Percentiles rank a stretch among this genome's conserved stretches.
phyloP scores from a whole-genome alignment of 768 basidiomycete species.

The Russula sp. region DNA sequence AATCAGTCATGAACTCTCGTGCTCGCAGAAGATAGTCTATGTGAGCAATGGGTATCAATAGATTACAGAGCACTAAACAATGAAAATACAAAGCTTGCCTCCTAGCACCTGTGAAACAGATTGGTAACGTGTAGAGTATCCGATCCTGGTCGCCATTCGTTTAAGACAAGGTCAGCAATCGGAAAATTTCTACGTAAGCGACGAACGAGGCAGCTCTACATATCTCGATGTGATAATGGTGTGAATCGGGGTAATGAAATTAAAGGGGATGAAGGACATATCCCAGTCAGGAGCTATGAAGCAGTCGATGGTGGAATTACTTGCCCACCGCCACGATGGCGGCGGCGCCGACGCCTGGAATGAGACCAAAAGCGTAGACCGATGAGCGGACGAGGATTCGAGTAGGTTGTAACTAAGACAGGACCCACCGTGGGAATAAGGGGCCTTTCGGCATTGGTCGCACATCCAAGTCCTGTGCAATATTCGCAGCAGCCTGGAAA shows the following conservation, averaged over 20 bases:
- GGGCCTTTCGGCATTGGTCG: slow-evolving; percentile 90
- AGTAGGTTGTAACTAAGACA: too few relatives aligned
- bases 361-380: background rate
- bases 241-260: background rate
- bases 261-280: background rate
- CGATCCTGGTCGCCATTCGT: background rate
- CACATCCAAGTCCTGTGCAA: slow-evolving; percentile 87
- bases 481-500: slow-evolving; percentile 87
- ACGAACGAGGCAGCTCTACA: background rate
- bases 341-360: slow-evolving; percentile 20
- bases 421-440: slow-evolving; percentile 68
- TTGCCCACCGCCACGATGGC: background rate
- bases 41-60: background rate
- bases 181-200: background rate
- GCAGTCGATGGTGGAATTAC: background rate
- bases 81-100: background rate
- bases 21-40: background rate
- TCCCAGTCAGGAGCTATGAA: background rate
- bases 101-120: background rate
- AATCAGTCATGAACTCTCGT: background rate
- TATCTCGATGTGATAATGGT: background rate
- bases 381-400: background rate
- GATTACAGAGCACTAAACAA: background rate
- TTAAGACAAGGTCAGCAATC: background rate
- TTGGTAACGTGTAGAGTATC: too few relatives aligned